Base-by-base conservation (phyloP, 2,329 filamentous ascomycete genomes). In the Diaporthe sp. region DNA sequence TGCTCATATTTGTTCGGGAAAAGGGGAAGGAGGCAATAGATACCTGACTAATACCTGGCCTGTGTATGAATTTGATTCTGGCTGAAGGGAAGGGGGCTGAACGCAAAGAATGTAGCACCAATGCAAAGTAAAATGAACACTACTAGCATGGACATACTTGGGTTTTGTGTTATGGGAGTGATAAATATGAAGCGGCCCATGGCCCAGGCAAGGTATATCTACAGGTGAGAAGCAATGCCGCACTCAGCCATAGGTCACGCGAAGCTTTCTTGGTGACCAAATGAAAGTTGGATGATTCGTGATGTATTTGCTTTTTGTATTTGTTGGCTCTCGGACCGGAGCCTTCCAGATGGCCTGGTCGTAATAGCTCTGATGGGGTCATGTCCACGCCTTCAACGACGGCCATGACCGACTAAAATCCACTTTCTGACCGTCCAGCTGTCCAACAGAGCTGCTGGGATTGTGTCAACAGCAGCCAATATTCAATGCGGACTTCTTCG, bases 41-140 rank as follows among this genome's bases (percentile, higher is more conserved):
- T 69, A 69, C 49, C 22, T 69, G 65, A 69, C 65, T 53, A 69
- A 55, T 55, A 69, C 49, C 49, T 55, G 49, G 65, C 65, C 65
- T 25, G 46, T 55, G 65, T 69, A 55, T 69, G 65, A 42, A 55
- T 25, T 28, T 69, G 34, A 42, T 28, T 51, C 15, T 55, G 49
- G 65, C 31, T 12, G 49, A 55, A 31, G 15, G 49, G 2, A 39
- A 8, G 13, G 28, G n/a, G 13, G 39, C 10, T 9, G 22, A 25
- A 25, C 15, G 34, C 46, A n/a, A 25, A 69, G 49, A 68, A 34
- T 55, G 65, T 69, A 69, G 65, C 49, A 69, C 42, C 65, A 69
- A 53, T 42, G 61, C 34, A 22, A 31, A 69, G 49, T 39, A 55
- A 55, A 53, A 55, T 22, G 34, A 28, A 42, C n/a, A 37, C 6